Evolutionary conservation across 2,329 filamentous ascomycete genomes (phyloP).

Genomic region (Alternaria triticimaculans): DNA sequence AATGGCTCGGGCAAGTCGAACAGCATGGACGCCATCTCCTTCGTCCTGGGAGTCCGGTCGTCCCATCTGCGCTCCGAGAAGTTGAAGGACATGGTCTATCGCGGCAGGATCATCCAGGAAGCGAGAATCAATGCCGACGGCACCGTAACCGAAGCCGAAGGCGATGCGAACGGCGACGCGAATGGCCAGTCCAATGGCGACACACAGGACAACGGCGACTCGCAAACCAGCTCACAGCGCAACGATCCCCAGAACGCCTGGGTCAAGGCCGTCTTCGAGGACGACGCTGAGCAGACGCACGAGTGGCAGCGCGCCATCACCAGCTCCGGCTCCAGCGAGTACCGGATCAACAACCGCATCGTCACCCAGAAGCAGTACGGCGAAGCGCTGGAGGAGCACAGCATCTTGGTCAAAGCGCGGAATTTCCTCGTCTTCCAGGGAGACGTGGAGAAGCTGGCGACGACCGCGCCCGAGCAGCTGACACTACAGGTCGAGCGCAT

Average conservation of each 20-base stretch:
- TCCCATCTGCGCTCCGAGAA: constrained; percentile 96
- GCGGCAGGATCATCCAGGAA: constrained; percentile 88
- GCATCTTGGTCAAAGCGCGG: constrained; percentile 95
- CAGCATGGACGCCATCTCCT: constrained; percentile 99
- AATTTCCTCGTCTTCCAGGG: constrained; percentile 99
- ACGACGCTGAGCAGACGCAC: constrained; percentile 93
- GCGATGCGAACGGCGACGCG: constrained; percentile 43
- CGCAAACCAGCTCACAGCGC: constrained; percentile 67
- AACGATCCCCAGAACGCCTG: constrained; percentile 92
- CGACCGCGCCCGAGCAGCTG: constrained; percentile 91
- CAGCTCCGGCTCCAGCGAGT: constrained; percentile 85
- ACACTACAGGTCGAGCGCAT: constrained; percentile 97
- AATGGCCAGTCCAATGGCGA: constrained; percentile 39
- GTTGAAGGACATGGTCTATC: constrained; percentile 93
- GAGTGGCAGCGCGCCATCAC: constrained; percentile 97
- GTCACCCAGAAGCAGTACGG: constrained; percentile 95
- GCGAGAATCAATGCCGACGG: constrained; percentile 93
- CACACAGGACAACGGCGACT: constrained; percentile 58
- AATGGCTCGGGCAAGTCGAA: constrained; percentile 99
- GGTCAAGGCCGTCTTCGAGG: constrained; percentile 99
- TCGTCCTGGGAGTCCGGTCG: constrained; percentile 97
- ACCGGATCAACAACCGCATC: constrained; percentile 91
- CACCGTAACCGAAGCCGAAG: constrained; percentile 64
- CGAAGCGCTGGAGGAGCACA: constrained; percentile 86
- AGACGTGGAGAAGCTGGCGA: constrained; percentile 95